Evolutionary conservation across 495 filamentous ascomycete genomes (phyloP).

Genomic region (Xylaria scruposa): DNA sequence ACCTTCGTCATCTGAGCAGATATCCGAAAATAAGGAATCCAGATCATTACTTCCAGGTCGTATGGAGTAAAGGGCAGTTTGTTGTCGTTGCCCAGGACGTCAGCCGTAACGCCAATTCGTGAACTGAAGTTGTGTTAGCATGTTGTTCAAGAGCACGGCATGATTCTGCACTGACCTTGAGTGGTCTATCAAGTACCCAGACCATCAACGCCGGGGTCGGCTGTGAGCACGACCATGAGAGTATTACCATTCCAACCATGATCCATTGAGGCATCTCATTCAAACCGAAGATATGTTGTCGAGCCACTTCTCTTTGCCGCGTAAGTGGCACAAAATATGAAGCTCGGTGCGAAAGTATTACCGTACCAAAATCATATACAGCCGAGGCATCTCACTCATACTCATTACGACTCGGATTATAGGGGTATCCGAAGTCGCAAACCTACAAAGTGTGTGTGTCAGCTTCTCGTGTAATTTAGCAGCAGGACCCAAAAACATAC

Average conservation of each 20-base stretch:
- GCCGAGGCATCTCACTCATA: slow-evolving; percentile 26
- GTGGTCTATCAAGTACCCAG: slow-evolving; percentile 18
- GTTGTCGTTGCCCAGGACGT: slow-evolving; percentile 25
- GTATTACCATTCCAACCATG: slow-evolving; percentile 24
- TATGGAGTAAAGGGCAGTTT: slow-evolving; percentile 25
- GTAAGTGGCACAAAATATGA: neutral
- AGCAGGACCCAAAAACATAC: neutral
- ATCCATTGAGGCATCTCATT: slow-evolving; percentile 23
- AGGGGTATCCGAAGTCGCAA: slow-evolving; percentile 16
- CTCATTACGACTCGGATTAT: slow-evolving; percentile 19
- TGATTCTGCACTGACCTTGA: slow-evolving; percentile 5
- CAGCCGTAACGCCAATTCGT: slow-evolving; percentile 18
- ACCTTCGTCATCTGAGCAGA: neutral
- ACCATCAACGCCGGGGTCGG: slow-evolving; percentile 24
- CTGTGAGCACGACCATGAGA: slow-evolving; percentile 29
- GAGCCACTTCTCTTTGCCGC: neutral
- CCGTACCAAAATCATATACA: slow-evolving; percentile 10
- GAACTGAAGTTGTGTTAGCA: slow-evolving; percentile 10
- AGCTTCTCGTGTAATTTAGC: neutral
- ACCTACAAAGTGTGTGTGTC: neutral
- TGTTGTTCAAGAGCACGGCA: neutral
- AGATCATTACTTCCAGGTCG: slow-evolving; percentile 19
- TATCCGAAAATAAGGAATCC: slow-evolving; percentile 9
- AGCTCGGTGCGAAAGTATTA: slow-evolving; percentile 18
- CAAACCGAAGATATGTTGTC: slow-evolving; percentile 12